A percentile compares a stretch with the other conserved stretches of the same genome.
Conservation (phyloP, 345 rosid genomes). For the Camelina sativa region DNA sequence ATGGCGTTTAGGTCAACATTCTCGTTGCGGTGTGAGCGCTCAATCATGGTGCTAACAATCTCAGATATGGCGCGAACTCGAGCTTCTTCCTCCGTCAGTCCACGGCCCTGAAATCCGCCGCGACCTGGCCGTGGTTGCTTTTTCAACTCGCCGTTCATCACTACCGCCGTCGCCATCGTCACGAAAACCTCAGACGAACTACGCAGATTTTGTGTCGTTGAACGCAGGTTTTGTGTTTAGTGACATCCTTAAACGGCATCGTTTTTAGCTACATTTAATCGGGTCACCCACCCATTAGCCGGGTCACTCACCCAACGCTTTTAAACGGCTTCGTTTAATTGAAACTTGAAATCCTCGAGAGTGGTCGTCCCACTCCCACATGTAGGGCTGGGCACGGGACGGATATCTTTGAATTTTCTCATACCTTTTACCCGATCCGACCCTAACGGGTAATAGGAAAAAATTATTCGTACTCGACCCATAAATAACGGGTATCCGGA, state of each 20-base stretch:
- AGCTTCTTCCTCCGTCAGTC: slow-evolving; percentile 92
- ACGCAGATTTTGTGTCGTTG: not conserved
- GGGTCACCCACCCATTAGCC: no score
- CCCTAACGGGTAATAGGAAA: no score
- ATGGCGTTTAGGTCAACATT: slow-evolving; percentile 92
- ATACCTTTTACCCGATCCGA: no score
- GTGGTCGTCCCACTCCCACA: not conserved
- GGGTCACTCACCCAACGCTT: no score
- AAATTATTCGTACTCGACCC: no score
- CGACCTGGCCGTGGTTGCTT: slow-evolving; percentile 85
- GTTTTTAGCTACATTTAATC: not conserved
- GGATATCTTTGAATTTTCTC: no score
- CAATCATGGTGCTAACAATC: slow-evolving; percentile 89
- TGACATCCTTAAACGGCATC: not conserved
- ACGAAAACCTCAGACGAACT: not conserved
- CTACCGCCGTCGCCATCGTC: slow-evolving; percentile 64
- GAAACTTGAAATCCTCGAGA: not conserved
- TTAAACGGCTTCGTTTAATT: no score
- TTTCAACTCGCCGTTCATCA: slow-evolving; percentile 52
- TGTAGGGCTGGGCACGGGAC: no score
- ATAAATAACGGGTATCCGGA: no score
- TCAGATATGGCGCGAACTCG: slow-evolving; percentile 92
- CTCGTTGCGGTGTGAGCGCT: slow-evolving; percentile 89
- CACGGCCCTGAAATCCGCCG: slow-evolving; percentile 86
- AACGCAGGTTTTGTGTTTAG: not conserved